Base-by-base conservation (phyloP, 148 eudicot species). In the Rhododendron williamsianum region DNA sequence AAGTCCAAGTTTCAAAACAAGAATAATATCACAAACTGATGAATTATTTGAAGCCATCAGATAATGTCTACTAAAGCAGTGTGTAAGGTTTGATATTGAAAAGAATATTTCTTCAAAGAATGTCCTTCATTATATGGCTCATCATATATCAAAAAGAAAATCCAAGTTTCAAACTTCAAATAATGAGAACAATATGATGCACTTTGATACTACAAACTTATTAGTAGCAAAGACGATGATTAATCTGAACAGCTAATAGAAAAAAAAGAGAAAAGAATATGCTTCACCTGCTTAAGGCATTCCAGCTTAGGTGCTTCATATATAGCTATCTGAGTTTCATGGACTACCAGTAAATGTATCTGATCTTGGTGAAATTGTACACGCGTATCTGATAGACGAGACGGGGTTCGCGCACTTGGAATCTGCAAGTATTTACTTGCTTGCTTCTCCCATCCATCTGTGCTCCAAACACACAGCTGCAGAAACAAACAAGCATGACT, bases 331-430 rank as follows among this genome's bases (percentile, higher is more conserved):
- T 97, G 99, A 76, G 94, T 93, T 92, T 94, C 98, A 89, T 95
- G 99, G 71, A 92, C 95, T 48, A 91, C 96, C 81, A 97, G 84
- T 63, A 97, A 78, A 88, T 95, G 98, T 56, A 88, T 89, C 90
- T 97, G 98, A 87, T 97, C 94, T 84, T 93, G 93, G 88, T 95
- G 98, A 87, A 97, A 97, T 82, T 97, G 99, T 43, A 97, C 96
- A 73, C 91, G 91, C 38, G 98, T 97, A 88, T 97, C 98, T 30
- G 94, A 90, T 86, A 90, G 91, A 87, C 94, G 89, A 89, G 88
- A 86, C 84, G 91, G 83, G 38, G 92, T 85, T 76, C 91, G 91
- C 25, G 93, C 96, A 78, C 91, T 89, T 60, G 93, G 91, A 43
- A 91, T 90, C 87, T 93, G 94, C 89, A 94, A 87, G 76, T 91